A percentile compares a stretch with the other conserved stretches of the same genome.
Evolutionary conservation across 768 basidiomycete genomes (phyloP).

Genomic region (Lactarius quietus): DNA sequence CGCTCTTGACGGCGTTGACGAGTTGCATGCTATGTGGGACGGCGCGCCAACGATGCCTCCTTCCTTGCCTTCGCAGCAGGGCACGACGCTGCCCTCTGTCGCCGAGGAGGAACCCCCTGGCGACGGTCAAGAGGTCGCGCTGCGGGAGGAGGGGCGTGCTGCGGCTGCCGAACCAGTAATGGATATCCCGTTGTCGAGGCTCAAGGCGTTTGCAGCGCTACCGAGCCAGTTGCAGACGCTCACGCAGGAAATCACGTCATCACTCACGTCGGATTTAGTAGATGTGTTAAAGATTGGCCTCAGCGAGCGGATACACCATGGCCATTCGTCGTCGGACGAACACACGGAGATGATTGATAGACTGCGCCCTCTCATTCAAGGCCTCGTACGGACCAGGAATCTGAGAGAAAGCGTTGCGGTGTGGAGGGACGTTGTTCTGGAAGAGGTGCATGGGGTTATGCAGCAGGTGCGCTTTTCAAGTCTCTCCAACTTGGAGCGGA

Average conservation of each 20-base stretch:
- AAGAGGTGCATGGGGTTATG: conserved; percentile 54
- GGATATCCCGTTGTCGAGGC: conserved; percentile 56
- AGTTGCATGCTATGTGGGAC: conserved; percentile 59
- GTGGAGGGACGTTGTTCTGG: conserved; percentile 68
- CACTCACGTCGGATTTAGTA: conserved; percentile 76
- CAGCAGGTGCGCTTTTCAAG: conserved; percentile 48
- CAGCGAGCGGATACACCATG: conserved; percentile 42
- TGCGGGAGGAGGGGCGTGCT: conserved; percentile 20
- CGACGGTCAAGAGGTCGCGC: conserved; percentile 20
- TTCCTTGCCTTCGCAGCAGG: background rate
- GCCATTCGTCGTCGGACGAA: background rate
- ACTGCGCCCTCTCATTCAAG: conserved; percentile 67
- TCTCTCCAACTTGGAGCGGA: background rate
- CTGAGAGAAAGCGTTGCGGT: conserved; percentile 61
- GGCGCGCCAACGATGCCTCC: background rate
- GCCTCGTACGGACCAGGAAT: conserved; percentile 70
- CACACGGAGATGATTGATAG: conserved; percentile 49
- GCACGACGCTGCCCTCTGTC: conserved; percentile 30
- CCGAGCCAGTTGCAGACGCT: conserved; percentile 69
- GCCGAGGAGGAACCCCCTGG: conserved; percentile 33
- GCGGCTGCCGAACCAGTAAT: conserved; percentile 11
- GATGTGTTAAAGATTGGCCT: conserved; percentile 65
- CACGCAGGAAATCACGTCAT: conserved; percentile 70
- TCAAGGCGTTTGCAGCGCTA: conserved; percentile 70
- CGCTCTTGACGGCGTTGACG: conserved; percentile 71